Evolutionary conservation across 2,329 filamentous ascomycete species (phyloP).

Genomic region (Chrysosporium keratinophilum): DNA sequence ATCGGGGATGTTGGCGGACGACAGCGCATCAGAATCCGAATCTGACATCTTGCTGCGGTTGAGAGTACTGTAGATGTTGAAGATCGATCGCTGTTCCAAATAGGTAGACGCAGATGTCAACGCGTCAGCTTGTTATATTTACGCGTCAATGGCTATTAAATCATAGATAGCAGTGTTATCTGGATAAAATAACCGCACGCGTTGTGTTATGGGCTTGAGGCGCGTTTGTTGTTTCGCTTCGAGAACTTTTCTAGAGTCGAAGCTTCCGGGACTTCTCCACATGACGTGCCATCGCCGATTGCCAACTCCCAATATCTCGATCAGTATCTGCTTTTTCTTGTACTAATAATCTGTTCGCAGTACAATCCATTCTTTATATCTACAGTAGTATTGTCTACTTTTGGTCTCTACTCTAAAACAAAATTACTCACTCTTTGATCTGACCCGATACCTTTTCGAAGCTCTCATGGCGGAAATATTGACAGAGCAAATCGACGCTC

Average conservation of each 20-base stretch:
- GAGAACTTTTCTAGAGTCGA: neutral
- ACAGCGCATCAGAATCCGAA: slow-evolving; percentile 25
- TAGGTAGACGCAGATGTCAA: neutral
- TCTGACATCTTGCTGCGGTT: slow-evolving; percentile 20
- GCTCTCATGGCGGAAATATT: slow-evolving; percentile 18
- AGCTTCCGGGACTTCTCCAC: neutral
- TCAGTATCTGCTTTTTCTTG: neutral
- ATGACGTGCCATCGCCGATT: neutral
- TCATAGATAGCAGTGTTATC: neutral
- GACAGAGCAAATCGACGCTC: slow-evolving; percentile 20
- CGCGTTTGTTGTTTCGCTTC: neutral
- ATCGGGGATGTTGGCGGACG: slow-evolving; percentile 24
- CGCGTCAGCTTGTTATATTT: neutral
- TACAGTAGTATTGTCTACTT: no score
- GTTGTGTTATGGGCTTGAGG: neutral
- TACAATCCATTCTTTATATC: neutral
- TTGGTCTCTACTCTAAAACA: no score
- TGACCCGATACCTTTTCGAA: neutral
- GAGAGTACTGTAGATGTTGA: neutral
- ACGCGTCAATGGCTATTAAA: neutral
- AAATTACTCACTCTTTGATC: neutral
- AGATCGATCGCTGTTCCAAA: no score
- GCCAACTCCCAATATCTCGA: neutral
- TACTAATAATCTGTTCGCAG: neutral
- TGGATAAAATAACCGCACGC: neutral